phyloP scores from a whole-genome alignment of 148 eudicot species.

The Linanthus parryae region DNA sequence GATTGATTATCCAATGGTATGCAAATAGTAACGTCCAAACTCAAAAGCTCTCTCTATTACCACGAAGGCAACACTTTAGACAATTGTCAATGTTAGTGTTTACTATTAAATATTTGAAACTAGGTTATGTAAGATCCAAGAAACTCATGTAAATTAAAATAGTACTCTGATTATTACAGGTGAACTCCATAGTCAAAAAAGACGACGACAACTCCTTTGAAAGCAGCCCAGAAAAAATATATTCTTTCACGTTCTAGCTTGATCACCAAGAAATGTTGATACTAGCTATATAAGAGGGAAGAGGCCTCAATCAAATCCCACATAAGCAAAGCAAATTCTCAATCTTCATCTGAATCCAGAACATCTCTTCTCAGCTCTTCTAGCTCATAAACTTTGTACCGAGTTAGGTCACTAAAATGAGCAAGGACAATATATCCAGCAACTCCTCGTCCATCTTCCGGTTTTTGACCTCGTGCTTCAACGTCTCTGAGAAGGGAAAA shows the following conservation, averaged over 20 bases:
- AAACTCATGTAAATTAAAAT: no score
- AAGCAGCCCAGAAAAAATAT: no score
- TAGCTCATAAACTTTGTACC: not conserved
- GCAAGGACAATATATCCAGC: not conserved
- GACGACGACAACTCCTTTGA: no score
- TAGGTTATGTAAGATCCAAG: no score
- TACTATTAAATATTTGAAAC: no score
- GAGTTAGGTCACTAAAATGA: not conserved
- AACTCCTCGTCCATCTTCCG: not conserved
- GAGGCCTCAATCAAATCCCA: not conserved
- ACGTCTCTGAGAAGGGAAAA: not conserved
- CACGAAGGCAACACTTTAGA: no score
- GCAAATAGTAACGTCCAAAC: no score
- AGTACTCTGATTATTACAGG: no score
- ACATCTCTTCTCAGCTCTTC: not conserved
- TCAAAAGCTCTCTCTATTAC: no score
- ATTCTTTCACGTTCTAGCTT: not conserved
- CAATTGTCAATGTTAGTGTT: no score
- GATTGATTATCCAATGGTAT: no score
- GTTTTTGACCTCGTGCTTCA: not conserved
- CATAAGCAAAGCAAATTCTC: not conserved
- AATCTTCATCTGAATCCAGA: not conserved
- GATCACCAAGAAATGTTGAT: not conserved
- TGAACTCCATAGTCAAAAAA: no score
- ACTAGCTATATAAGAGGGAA: not conserved